Evolutionary conservation across 768 basidiomycete species (phyloP).

Genomic region (Auricularia cornea): DNA sequence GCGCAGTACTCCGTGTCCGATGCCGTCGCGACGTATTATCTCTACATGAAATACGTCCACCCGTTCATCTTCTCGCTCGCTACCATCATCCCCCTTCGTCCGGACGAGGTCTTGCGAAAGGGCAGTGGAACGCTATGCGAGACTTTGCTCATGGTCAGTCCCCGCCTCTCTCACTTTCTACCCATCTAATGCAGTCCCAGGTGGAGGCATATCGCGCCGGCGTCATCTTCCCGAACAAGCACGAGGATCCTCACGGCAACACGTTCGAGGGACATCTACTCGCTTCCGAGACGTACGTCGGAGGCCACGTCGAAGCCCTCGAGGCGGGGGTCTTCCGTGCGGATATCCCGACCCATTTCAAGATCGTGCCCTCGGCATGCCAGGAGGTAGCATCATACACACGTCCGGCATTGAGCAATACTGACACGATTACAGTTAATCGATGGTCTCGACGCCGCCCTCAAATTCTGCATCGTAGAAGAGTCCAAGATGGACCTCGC

Average conservation of each 20-base stretch:
- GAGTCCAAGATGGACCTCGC: slow-evolving; percentile 76
- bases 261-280: slow-evolving; percentile 97
- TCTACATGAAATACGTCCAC: slow-evolving; percentile 99
- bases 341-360: slow-evolving; percentile 93
- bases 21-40: slow-evolving; percentile 98
- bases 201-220: slow-evolving; percentile 88
- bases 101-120: slow-evolving; percentile 93
- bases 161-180: neutral
- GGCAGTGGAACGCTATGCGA: slow-evolving; percentile 96
- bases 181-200: slow-evolving; percentile 30
- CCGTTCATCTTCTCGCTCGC: slow-evolving; percentile 99
- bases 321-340: slow-evolving; percentile 98
- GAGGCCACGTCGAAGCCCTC: slow-evolving; percentile 96
- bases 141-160: slow-evolving; percentile 87
- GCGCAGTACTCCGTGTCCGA: slow-evolving; percentile 99
- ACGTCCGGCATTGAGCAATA: neutral
- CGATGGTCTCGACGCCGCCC: slow-evolving; percentile 85
- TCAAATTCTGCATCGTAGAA: slow-evolving; percentile 79
- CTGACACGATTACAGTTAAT: slow-evolving; percentile 53
- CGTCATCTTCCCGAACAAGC: slow-evolving; percentile 97
- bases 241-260: slow-evolving; percentile 85
- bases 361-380: slow-evolving; percentile 79
- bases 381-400: slow-evolving; percentile 51
- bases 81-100: slow-evolving; percentile 95
- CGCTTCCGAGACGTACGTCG: slow-evolving; percentile 96